phyloP scores from a whole-genome alignment of 1,284 basidiomycete genomes.

The Singerocomus rubriflavus region DNA sequence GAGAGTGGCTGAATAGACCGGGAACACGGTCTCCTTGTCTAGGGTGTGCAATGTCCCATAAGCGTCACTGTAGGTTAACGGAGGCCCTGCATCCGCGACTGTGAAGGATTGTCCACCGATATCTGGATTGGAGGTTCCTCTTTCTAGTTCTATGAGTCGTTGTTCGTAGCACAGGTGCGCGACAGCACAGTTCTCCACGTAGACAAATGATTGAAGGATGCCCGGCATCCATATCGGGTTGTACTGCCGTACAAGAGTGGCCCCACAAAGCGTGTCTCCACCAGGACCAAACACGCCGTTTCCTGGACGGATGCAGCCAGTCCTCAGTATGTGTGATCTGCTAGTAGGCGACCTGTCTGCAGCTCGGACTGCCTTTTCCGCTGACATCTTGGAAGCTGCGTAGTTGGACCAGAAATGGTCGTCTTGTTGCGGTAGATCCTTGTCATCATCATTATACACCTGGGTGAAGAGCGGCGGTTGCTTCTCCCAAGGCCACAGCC shows the following conservation, averaged over 20 bases:
- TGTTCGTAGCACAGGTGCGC: slow-evolving; percentile 71
- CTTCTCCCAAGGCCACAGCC: slow-evolving; percentile 71
- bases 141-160: slow-evolving; percentile 50
- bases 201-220: slow-evolving; percentile 59
- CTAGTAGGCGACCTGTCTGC: slow-evolving; percentile 46
- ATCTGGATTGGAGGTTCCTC: slow-evolving; percentile 49
- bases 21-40: slow-evolving; percentile 51
- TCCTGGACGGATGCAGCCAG: slow-evolving; percentile 70
- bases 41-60: slow-evolving; percentile 50
- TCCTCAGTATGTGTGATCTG: slow-evolving; percentile 43
- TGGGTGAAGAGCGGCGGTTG: slow-evolving; percentile 55
- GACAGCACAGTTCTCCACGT: slow-evolving; percentile 70
- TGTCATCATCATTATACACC: slow-evolving; percentile 54
- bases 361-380: slow-evolving; percentile 53
- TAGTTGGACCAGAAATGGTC: slow-evolving; percentile 71
- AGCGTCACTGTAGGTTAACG: slow-evolving; percentile 58
- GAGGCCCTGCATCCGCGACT: slow-evolving; percentile 60
- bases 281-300: slow-evolving; percentile 73
- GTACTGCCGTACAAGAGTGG: slow-evolving; percentile 53
- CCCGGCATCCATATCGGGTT: slow-evolving; percentile 62
- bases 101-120: slow-evolving; percentile 68
- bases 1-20: slow-evolving; percentile 48
- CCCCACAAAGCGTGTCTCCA: slow-evolving; percentile 63
- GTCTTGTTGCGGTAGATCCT: slow-evolving; percentile 43
- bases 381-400: slow-evolving; percentile 54